phyloP scores from a whole-genome alignment of 768 basidiomycete genomes.

The Boletus rubescentipes region DNA sequence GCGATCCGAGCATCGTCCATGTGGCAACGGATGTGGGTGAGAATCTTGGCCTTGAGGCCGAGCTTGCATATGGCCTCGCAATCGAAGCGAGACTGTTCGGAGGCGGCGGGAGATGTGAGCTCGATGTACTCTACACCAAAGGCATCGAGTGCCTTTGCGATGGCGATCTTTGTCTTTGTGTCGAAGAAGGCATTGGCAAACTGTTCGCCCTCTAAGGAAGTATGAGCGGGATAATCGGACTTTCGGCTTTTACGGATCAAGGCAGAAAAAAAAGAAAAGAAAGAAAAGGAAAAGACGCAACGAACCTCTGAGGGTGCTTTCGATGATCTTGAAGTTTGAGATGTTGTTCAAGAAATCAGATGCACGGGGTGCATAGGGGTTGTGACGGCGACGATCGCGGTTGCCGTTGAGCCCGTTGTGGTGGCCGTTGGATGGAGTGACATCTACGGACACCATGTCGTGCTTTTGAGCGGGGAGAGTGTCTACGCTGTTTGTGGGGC shows the following conservation, averaged over 20 bases:
- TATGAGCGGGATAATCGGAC: constrained; percentile 15
- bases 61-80: constrained; percentile 99
- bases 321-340: constrained; percentile 95
- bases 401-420: constrained; percentile 39
- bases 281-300: constrained; percentile 8
- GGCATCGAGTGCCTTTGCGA: constrained; percentile 95
- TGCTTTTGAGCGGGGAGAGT: constrained; percentile 39
- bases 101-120: constrained; percentile 96
- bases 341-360: constrained; percentile 91
- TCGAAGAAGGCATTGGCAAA: constrained; percentile 99
- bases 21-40: constrained; percentile 98
- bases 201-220: constrained; percentile 85
- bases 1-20: constrained; percentile 99
- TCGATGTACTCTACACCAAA: constrained; percentile 99
- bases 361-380: constrained; percentile 89
- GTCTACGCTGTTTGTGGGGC: constrained; percentile 58
- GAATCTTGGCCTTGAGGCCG: constrained; percentile 92
- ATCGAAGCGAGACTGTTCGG: constrained; percentile 89
- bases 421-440: constrained; percentile 39
- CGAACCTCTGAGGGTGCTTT: constrained; percentile 91
- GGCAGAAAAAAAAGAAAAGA: background rate
- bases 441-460: constrained; percentile 73
- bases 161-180: constrained; percentile 99
- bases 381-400: constrained; percentile 45
- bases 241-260: constrained; percentile 1